These are phyloP conservation scores for Hypericum perforatum DNA, from an alignment of 345 rosid genomes.

Conservation along the genomic window DNA sequence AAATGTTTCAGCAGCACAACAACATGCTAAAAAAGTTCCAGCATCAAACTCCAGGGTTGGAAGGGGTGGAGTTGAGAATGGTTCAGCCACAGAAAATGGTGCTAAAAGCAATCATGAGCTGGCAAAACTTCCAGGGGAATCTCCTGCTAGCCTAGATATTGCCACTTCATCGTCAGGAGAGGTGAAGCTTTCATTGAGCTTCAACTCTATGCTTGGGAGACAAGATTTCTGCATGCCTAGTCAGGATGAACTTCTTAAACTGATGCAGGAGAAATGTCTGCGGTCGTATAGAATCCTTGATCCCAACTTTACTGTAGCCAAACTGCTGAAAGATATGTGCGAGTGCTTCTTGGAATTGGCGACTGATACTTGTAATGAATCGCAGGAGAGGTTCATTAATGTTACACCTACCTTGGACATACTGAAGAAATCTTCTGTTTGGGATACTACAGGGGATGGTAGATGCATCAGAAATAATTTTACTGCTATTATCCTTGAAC, in stretches of 20 bases:
- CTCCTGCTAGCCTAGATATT: slow-evolving; percentile 3
- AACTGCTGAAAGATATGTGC: slow-evolving; percentile 22
- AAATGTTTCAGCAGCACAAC: slow-evolving; percentile 17
- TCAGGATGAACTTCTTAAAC: slow-evolving; percentile 15
- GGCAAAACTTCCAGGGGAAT: slow-evolving; percentile 2
- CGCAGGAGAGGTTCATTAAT: not conserved
- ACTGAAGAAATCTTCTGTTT: not conserved
- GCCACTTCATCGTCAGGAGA: slow-evolving; percentile 19
- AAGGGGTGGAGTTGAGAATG: slow-evolving; percentile 15
- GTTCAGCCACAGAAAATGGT: slow-evolving; percentile 6
- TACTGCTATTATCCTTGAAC: no score
- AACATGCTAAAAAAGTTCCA: slow-evolving; percentile 21
- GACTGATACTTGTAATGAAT: slow-evolving; percentile 1
- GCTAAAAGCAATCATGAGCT: slow-evolving; percentile 8
- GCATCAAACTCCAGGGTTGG: slow-evolving; percentile 17
- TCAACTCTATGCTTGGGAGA: not conserved
- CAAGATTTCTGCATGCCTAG: slow-evolving; percentile 13
- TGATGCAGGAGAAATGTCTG: slow-evolving; percentile 17
- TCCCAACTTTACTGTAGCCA: slow-evolving; percentile 16
- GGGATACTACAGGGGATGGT: not conserved
- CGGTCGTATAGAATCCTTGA: slow-evolving; percentile 4
- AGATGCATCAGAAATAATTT: no score
- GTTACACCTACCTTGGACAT: slow-evolving; percentile 1
- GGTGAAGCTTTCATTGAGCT: slow-evolving; percentile 19
- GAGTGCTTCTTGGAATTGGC: slow-evolving; percentile 15